Evolutionary conservation across 495 filamentous ascomycete species (phyloP), one percentile per base, ranked within the genome.

Genomic region (Tuber brumale): DNA sequence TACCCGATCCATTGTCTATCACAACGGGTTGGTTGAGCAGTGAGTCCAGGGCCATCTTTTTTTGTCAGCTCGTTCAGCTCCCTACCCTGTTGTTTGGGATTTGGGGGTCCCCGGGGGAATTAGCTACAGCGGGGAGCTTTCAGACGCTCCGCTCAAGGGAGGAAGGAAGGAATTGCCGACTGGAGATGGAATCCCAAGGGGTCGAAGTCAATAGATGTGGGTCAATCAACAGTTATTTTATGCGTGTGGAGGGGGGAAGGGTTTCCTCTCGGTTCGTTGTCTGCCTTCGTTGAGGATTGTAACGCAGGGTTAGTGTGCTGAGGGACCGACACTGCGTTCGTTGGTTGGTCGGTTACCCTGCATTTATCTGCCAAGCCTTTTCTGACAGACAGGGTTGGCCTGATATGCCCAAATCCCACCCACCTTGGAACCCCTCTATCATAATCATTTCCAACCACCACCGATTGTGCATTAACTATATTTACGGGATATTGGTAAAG

Each of bases 1-100:
- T 99, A 66, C 96, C 95, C 76, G 93, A 97, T 84, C 95, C 96
- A 87, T 98, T 99, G 90, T 98, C 96, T 80, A 99, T 92, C 81
- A 99, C 96, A 82, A 99, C 96, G 72, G 95, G 94, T 78, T 94
- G 94, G 86, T 98, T 98, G 87, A 95, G 94, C 73, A 97, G 91
- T 77, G 91, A 92, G 84, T 97, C 93, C 71, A 81, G 79, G 35
- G 82, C 81, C 75, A 83, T 83, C 72, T 70, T 75, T 45, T 46
- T 75, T 61, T 27, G 51, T 70, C 31, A 71, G 78, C 71, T 18
- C 35, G 43, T 71, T 72, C 35, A 61, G 27, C 18, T 35, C 27
- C 12, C 57, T 61, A 27, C 21, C 48, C 48, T 23, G 23, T n/a
- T 57, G 2, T 27, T 57, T 57, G n/a, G 48, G 14, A 21, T n/a